Percentiles rank a stretch among this genome's conserved stretches.
These are phyloP conservation scores for Prunus padus DNA, from an alignment of 306 rosid species.

Conservation along the genomic window DNA sequence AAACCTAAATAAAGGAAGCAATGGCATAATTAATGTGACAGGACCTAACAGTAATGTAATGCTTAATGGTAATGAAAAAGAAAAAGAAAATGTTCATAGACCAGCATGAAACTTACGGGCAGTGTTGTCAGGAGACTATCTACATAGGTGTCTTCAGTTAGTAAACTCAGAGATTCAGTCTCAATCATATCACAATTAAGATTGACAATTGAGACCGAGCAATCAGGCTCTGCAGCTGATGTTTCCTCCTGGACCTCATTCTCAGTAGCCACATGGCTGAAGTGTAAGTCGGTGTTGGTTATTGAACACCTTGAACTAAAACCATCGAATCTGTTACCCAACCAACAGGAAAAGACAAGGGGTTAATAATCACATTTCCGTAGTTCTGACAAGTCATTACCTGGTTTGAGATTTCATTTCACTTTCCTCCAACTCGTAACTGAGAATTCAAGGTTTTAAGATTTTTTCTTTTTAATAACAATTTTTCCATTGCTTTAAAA, in stretches of 20 bases:
- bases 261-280: slow-evolving; percentile 40
- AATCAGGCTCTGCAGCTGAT: slow-evolving; percentile 47
- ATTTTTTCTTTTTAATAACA: neutral
- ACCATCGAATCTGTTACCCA: slow-evolving; percentile 47
- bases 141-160: slow-evolving; percentile 60
- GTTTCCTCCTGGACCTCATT: slow-evolving; percentile 48
- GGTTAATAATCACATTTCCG: neutral
- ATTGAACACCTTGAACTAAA: slow-evolving; percentile 66
- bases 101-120: slow-evolving; percentile 55
- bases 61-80: neutral
- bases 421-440: neutral
- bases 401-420: neutral
- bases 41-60: slow-evolving; percentile 1
- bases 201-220: slow-evolving; percentile 55
- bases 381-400: neutral
- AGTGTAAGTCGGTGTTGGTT: slow-evolving; percentile 57
- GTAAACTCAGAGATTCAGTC: slow-evolving; percentile 60
- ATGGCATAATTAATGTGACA: slow-evolving; percentile 21
- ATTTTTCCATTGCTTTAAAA: neutral
- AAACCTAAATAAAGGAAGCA: slow-evolving; percentile 49
- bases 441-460: neutral
- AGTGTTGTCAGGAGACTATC: slow-evolving; percentile 74
- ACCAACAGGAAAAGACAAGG: neutral
- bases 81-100: neutral
- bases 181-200: slow-evolving; percentile 60